A percentile compares a stretch with the other conserved stretches of the same genome.
Evolutionary conservation across 1,284 basidiomycete genomes (phyloP).

Genomic region (Microbotryomycetes sp.): DNA sequence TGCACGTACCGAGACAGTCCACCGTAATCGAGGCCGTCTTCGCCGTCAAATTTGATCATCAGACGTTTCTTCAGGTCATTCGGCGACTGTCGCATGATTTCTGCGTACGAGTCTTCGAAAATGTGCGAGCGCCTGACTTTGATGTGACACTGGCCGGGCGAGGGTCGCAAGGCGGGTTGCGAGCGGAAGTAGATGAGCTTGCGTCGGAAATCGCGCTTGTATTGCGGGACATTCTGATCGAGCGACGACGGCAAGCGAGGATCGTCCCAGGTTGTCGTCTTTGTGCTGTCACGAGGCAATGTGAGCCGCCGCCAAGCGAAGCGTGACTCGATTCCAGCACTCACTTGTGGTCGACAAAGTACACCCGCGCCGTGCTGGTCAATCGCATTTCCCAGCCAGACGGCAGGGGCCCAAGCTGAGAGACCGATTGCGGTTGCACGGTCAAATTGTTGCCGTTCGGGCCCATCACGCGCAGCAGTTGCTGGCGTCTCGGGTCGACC

Average conservation of each 20-base stretch:
- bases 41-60: conserved; percentile 98
- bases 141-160: conserved; percentile 85
- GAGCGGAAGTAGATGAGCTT: conserved; percentile 99
- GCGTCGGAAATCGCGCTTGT: conserved; percentile 96
- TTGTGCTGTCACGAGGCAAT: conserved; percentile 37
- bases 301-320: neutral
- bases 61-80: conserved; percentile 93
- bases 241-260: conserved; percentile 69
- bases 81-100: conserved; percentile 88
- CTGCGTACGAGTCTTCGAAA: conserved; percentile 91
- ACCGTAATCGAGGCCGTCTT: conserved; percentile 97
- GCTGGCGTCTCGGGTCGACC: conserved; percentile 91
- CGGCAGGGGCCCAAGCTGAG: conserved; percentile 87
- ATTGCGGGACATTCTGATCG: conserved; percentile 94
- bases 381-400: conserved; percentile 97
- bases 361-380: conserved; percentile 83
- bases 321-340: neutral
- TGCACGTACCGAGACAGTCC: conserved; percentile 75
- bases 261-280: conserved; percentile 95
- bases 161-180: conserved; percentile 81
- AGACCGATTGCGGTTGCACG: conserved; percentile 69
- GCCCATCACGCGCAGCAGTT: conserved; percentile 76
- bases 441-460: conserved; percentile 70
- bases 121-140: conserved; percentile 89
- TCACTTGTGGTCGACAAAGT: conserved; percentile 84